phyloP scores from a whole-genome alignment of 768 basidiomycete genomes.

The Lactifluus pinguis region DNA sequence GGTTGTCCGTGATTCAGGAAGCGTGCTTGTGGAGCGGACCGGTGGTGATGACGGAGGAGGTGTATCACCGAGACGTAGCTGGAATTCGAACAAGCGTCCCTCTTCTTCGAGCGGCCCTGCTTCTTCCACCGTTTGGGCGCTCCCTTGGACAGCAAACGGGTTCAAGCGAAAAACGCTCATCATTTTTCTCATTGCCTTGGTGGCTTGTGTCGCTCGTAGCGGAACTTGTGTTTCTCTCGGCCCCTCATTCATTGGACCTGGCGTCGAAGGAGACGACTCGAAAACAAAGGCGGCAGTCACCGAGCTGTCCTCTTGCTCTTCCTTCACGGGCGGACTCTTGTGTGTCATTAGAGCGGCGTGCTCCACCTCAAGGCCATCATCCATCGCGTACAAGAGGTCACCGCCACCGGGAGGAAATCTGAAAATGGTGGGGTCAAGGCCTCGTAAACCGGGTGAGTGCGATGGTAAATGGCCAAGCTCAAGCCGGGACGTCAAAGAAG shows the following conservation, averaged over 20 bases:
- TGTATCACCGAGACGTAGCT: slow-evolving; percentile 14
- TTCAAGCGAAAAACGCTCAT: slow-evolving; percentile 74
- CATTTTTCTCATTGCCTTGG: slow-evolving; percentile 60
- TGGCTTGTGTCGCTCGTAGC: slow-evolving; percentile 66
- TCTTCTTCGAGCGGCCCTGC: slow-evolving; percentile 19
- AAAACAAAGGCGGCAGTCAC: slow-evolving; percentile 18
- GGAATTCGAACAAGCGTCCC: slow-evolving; percentile 19
- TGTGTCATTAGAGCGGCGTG: slow-evolving; percentile 3
- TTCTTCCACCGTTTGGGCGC: slow-evolving; percentile 16
- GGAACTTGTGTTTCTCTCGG: slow-evolving; percentile 37
- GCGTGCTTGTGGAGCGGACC: slow-evolving; percentile 9
- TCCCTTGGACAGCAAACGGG: slow-evolving; percentile 46
- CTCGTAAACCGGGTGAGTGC: slow-evolving; percentile 11
- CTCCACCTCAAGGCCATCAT: slow-evolving; percentile 13
- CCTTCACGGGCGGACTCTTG: slow-evolving; percentile 13
- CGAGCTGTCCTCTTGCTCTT: slow-evolving; percentile 14
- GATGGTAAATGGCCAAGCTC: slow-evolving; percentile 9
- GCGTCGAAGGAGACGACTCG: slow-evolving; percentile 16
- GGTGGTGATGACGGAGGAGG: slow-evolving; percentile 12
- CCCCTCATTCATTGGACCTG: slow-evolving; percentile 4
- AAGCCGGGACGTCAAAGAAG: slow-evolving; percentile 11
- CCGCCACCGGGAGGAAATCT: slow-evolving; percentile 6
- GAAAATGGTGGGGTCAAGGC: slow-evolving; percentile 9
- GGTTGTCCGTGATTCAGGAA: slow-evolving; percentile 12
- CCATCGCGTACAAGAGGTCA: slow-evolving; percentile 14